Percentiles rank a stretch among this genome's conserved stretches.
Conservation (phyloP, 805 yeast genomes). For the Candida mattraensis region DNA sequence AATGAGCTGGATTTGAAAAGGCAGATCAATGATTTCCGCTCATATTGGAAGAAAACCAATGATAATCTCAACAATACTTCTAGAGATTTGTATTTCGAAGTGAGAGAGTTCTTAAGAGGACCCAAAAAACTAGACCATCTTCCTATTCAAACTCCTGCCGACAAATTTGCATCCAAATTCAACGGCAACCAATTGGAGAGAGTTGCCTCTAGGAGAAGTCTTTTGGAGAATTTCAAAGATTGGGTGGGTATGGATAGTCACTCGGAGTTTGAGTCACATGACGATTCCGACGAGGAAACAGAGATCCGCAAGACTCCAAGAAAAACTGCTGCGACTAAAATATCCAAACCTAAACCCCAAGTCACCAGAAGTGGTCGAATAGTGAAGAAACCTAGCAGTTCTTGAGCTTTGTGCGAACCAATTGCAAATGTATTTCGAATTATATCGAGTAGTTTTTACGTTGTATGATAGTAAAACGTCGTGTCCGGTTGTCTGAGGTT, state of each 20-base stretch:
- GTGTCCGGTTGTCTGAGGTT: too few relatives aligned
- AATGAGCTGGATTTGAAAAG: constrained; percentile 93
- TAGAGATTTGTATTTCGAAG: constrained; percentile 80
- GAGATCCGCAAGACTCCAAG: constrained; percentile 10
- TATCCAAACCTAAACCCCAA: constrained; percentile 5
- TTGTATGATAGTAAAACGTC: too few relatives aligned
- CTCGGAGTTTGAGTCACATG: constrained; percentile 24
- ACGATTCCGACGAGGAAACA: constrained; percentile 16
- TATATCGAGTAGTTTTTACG: constrained; percentile 1
- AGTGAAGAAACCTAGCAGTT: constrained; percentile 9
- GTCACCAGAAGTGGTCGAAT: constrained; percentile 10
- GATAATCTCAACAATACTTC: constrained; percentile 68
- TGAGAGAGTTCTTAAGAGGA: constrained; percentile 64
- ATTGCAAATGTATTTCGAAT: too few relatives aligned
- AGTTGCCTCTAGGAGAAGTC: constrained; percentile 23
- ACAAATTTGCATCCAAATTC: constrained; percentile 64
- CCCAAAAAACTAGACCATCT: constrained; percentile 16
- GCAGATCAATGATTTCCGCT: constrained; percentile 83
- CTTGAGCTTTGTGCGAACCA: too few relatives aligned
- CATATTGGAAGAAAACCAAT: constrained; percentile 78
- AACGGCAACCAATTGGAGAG: constrained; percentile 50
- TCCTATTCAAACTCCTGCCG: constrained; percentile 48
- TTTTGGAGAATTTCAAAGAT: constrained; percentile 36
- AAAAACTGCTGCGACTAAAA: constrained; percentile 1
- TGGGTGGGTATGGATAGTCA: constrained; percentile 36